Evolutionary conservation across 768 basidiomycete genomes (phyloP), one percentile per base, ranked within the genome.

Genomic region (Gloeostereum incarnatum): DNA sequence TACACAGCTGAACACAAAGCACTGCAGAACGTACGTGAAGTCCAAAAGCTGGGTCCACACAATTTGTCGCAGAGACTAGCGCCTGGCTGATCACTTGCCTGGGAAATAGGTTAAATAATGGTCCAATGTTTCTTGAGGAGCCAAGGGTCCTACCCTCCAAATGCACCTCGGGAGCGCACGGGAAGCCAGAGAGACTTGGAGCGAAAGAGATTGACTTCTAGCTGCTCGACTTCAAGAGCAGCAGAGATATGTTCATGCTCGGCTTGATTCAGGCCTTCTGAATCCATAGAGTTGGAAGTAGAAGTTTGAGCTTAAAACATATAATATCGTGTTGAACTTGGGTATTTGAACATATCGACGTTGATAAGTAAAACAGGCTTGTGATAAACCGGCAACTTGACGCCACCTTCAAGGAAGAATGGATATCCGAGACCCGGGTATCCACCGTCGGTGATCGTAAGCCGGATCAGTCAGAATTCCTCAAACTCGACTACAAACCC

Each of bases 401-500:
- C n/a, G n/a, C n/a, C n/a, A n/a, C n/a, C n/a, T n/a, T n/a, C n/a
- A n/a, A n/a, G n/a, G n/a, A n/a, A n/a, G n/a, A n/a, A n/a, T n/a
- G n/a, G n/a, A n/a, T n/a, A n/a, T n/a, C n/a, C n/a, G n/a, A n/a
- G n/a, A n/a, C n/a, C n/a, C n/a, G n/a, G n/a, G n/a, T n/a, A n/a
- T n/a, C n/a, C n/a, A n/a, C n/a, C n/a, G n/a, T n/a, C n/a, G n/a
- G n/a, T n/a, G n/a, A n/a, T n/a, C n/a, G n/a, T n/a, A n/a, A n/a
- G n/a, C n/a, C n/a, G n/a, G n/a, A n/a, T n/a, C n/a, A n/a, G n/a
- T n/a, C n/a, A n/a, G n/a, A 91, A 66, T 48, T 84, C 79, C 57
- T 96, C 93, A 7, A 91, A 78, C 29, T 94, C 85, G 31, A 96
- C 72, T 11, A 83, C 81, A 56, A 96, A 96, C 11, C 92, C 94